A percentile compares a stretch with the other conserved stretches of the same genome.
Evolutionary conservation across 2,329 filamentous ascomycete genomes (phyloP).

Genomic region (Trichoderma oligosporum): DNA sequence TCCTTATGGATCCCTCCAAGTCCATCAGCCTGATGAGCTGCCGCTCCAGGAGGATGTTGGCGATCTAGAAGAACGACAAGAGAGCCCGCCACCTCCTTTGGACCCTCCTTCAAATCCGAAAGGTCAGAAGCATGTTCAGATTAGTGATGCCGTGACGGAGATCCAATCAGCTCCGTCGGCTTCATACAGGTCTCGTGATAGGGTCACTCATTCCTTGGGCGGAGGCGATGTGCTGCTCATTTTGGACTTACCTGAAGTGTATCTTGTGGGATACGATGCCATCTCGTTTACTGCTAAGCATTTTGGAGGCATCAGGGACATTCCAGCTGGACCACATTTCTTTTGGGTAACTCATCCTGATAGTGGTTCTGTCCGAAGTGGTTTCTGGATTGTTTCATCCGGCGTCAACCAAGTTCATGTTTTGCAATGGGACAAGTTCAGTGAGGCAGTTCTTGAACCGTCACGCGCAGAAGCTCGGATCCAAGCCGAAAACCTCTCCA

Average conservation of each 20-base stretch:
- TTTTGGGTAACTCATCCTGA: slow-evolving; percentile 54
- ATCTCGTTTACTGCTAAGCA: slow-evolving; percentile 45
- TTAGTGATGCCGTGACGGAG: slow-evolving; percentile 2
- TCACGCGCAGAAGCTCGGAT: slow-evolving; percentile 43
- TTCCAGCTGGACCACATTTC: slow-evolving; percentile 56
- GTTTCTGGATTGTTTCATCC: slow-evolving; percentile 53
- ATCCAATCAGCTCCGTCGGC: background rate
- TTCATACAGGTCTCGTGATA: slow-evolving; percentile 8
- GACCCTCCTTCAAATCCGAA: slow-evolving; percentile 24
- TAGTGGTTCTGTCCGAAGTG: slow-evolving; percentile 48
- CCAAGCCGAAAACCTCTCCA: slow-evolving; percentile 40
- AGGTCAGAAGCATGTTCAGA: background rate
- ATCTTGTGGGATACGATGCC: slow-evolving; percentile 53
- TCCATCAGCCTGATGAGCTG: slow-evolving; percentile 32
- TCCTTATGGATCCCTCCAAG: slow-evolving; percentile 42
- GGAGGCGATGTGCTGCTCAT: slow-evolving; percentile 52
- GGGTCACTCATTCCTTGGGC: slow-evolving; percentile 30
- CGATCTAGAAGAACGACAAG: slow-evolving; percentile 22
- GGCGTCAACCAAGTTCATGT: slow-evolving; percentile 39
- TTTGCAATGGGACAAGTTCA: slow-evolving; percentile 54
- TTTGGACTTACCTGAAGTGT: slow-evolving; percentile 47
- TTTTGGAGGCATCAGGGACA: slow-evolving; percentile 52
- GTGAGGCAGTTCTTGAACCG: slow-evolving; percentile 52
- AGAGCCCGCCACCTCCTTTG: slow-evolving; percentile 32
- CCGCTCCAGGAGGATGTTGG: background rate